Conservation (phyloP, 1,284 basidiomycete species). For the Irpex lacteus region DNA sequence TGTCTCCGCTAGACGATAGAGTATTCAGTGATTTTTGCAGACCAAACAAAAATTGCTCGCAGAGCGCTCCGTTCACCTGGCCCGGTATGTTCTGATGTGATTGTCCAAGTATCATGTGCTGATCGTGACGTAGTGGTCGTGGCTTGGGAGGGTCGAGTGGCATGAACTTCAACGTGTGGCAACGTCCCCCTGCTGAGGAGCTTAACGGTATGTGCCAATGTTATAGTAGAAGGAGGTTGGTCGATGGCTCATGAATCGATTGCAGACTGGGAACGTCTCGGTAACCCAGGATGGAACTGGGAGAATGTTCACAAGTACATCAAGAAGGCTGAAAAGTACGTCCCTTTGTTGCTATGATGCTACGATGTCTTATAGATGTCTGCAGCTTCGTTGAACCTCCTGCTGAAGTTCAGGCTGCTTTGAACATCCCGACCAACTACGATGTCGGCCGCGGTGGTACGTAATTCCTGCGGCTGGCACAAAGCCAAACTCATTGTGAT, state of each 20-base stretch:
- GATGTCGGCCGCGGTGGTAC: constrained; percentile 3
- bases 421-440: constrained; percentile 1
- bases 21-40: not conserved
- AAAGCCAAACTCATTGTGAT: not conserved
- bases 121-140: not conserved
- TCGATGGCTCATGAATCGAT: not conserved
- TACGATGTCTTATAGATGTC: not conserved
- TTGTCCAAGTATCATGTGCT: not conserved
- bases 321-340: constrained; percentile 10
- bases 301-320: constrained; percentile 3
- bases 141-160: constrained; percentile 8
- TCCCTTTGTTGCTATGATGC: not conserved
- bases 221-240: no score
- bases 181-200: constrained; percentile 5
- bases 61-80: not conserved
- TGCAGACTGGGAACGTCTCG: constrained; percentile 11
- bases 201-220: constrained; percentile 1
- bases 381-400: constrained; percentile 4
- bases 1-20: not conserved
- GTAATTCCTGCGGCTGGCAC: not conserved
- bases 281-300: constrained; percentile 17
- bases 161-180: constrained; percentile 7
- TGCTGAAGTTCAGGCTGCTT: not conserved
- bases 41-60: not conserved
- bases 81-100: not conserved